Evolutionary conservation across 371 early-diverging fungal species (phyloP).

Genomic region (Coemansia sp.): DNA sequence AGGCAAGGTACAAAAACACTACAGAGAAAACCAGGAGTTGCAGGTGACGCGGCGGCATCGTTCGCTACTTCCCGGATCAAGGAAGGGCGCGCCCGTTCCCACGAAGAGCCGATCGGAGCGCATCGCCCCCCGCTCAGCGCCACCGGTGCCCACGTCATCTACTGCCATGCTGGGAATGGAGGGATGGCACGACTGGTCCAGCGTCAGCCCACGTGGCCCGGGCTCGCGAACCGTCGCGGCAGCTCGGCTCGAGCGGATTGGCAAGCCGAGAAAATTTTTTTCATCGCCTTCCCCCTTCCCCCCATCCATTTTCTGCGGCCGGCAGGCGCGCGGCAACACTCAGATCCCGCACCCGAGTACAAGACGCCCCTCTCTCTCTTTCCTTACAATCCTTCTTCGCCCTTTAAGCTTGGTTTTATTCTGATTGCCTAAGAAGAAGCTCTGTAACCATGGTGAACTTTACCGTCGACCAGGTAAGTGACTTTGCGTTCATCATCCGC

Average conservation of each 20-base stretch:
- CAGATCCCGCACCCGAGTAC: background rate
- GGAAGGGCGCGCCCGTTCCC: no score
- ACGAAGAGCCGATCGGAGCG: no score
- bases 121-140: no score
- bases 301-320: background rate
- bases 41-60: background rate
- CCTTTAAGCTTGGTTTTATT: slow-evolving; percentile 5
- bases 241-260: background rate
- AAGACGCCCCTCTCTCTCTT: slow-evolving; percentile 5
- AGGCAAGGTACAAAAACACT: background rate
- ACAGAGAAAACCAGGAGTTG: background rate
- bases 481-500: background rate
- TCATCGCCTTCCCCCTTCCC: background rate
- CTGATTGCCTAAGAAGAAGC: background rate
- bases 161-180: no score
- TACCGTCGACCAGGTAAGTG: slow-evolving; percentile 51
- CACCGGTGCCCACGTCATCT: no score
- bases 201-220: background rate
- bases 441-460: slow-evolving; percentile 49
- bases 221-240: background rate
- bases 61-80: no score
- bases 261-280: background rate
- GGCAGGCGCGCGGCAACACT: background rate
- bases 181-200: no score
- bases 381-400: slow-evolving; percentile 5